A percentile compares a stretch with the other conserved stretches of the same genome.
Evolutionary conservation across 495 filamentous ascomycete genomes (phyloP).

Genomic region (Penicillium subrubescens): DNA sequence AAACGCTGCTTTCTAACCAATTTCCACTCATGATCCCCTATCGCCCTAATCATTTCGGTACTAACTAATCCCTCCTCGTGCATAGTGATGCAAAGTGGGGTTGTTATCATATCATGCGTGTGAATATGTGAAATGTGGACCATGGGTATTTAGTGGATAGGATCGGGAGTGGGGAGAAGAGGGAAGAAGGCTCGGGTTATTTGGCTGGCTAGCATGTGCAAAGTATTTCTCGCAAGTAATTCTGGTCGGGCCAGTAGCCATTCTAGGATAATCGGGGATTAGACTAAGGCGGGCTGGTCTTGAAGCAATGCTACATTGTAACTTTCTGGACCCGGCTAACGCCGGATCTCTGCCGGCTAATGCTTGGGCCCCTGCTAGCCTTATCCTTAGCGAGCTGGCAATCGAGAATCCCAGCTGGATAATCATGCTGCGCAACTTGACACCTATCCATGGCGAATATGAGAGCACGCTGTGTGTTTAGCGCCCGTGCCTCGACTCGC

Average conservation of each 20-base stretch:
- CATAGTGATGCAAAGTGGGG: slow-evolving; percentile 21
- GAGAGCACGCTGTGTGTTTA: slow-evolving; percentile 8
- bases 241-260: slow-evolving; percentile 11
- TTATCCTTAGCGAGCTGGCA: slow-evolving; percentile 21
- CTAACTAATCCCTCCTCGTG: background rate
- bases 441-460: slow-evolving; percentile 4
- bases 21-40: background rate
- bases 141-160: slow-evolving; percentile 8
- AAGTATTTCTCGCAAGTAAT: slow-evolving; percentile 13
- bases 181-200: slow-evolving; percentile 13
- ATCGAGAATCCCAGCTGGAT: slow-evolving; percentile 8
- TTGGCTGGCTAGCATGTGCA: slow-evolving; percentile 25
- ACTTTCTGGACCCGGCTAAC: slow-evolving; percentile 35
- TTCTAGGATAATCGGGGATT: slow-evolving; percentile 14
- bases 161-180: slow-evolving; percentile 1
- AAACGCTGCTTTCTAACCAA: background rate
- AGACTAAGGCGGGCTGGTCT: slow-evolving; percentile 3
- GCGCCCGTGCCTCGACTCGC: background rate
- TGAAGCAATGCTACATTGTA: slow-evolving; percentile 35
- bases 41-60: background rate
- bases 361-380: slow-evolving; percentile 20
- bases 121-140: slow-evolving; percentile 9
- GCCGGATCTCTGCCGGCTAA: slow-evolving; percentile 26
- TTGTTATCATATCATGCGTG: slow-evolving; percentile 25
- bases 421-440: background rate